Base-by-base conservation (phyloP, 768 basidiomycete species). In the Tylopilus sp. region DNA sequence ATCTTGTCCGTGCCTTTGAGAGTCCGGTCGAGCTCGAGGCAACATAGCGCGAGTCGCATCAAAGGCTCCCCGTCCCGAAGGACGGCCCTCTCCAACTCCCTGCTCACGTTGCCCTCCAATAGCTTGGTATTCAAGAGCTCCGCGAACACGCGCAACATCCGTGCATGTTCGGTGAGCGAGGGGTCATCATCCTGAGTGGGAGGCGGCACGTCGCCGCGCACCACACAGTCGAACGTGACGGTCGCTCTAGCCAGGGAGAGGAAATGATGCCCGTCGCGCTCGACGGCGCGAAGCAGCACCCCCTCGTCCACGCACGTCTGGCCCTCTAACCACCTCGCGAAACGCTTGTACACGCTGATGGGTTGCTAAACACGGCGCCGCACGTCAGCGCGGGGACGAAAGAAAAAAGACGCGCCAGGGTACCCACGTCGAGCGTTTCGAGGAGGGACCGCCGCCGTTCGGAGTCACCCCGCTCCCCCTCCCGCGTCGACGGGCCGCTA, bases 11-110 rank as follows among this genome's bases (percentile, higher is more conserved):
- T 53, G 29, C 62, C 60, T n/a, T 21, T 45, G 17, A 69, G 14
- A 9, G 30, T 53, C 25, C 26, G 50, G 33, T 55, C 64, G 4
- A 67, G 60, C 25, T 64, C 57, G 36, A 67, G 49, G 33, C 65
- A 65, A 40, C 40, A 45, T 13, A 36, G 13, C 34, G 64, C 64
- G 2, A 69, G 54, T 13, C 50, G 50, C 4, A 65, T 52, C 30
- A 69, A 26, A 1, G 40, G 33, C 29, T 59, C 49, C 14, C 65
- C 65, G 19, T 69, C 59, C 16, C 65, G 57, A 30, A 64, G 45
- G 2, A 66, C 62, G 5, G 62, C 65, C 28, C 26, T 40, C 29
- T 59, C 46, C 47, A 66, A 44, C n/a, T 57, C 64, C 52, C 45
- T 31, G 34, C 21, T 54, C 41, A 61, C n/a, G 6, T 8, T 50